Evolutionary conservation across 179 eudicot genomes (phyloP).

Genomic region (Heliamphora pulchella): DNA sequence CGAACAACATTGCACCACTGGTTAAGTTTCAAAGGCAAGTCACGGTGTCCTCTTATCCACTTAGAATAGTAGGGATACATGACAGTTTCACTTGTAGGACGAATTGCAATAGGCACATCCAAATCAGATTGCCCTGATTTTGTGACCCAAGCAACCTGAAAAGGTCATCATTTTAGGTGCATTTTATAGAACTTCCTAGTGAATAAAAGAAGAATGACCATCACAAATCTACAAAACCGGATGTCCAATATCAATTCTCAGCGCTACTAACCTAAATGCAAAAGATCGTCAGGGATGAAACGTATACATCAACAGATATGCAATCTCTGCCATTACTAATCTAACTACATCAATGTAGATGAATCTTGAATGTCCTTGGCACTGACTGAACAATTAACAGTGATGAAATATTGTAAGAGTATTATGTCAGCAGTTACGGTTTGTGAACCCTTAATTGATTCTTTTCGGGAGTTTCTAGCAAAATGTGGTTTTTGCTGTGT

Average conservation of each 20-base stretch:
- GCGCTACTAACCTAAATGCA: neutral
- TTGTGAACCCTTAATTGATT: too few species aligned
- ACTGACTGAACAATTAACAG: too few species aligned
- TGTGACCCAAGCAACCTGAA: slow-evolving; percentile 99
- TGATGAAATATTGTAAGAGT: too few species aligned
- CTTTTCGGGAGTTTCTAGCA: too few species aligned
- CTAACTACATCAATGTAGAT: neutral
- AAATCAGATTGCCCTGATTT: slow-evolving; percentile 82
- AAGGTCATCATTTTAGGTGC: neutral
- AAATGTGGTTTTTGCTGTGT: too few species aligned
- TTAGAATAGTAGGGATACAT: slow-evolving; percentile 98
- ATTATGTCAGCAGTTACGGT: too few species aligned
- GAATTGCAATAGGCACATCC: slow-evolving; percentile 94
- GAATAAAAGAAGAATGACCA: neutral
- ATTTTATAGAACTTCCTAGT: neutral
- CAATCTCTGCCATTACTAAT: neutral
- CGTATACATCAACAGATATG: neutral
- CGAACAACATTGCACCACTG: slow-evolving; percentile 99
- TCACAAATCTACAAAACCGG: neutral
- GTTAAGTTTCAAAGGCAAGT: slow-evolving; percentile 84
- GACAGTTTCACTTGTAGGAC: slow-evolving; percentile 99
- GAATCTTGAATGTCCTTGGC: too few species aligned
- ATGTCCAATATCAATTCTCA: neutral
- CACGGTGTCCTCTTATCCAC: slow-evolving; percentile 99
- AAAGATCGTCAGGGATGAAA: neutral